phyloP scores from a whole-genome alignment of 1,139 yeast species.

The Sugiyamaella neomexicana region DNA sequence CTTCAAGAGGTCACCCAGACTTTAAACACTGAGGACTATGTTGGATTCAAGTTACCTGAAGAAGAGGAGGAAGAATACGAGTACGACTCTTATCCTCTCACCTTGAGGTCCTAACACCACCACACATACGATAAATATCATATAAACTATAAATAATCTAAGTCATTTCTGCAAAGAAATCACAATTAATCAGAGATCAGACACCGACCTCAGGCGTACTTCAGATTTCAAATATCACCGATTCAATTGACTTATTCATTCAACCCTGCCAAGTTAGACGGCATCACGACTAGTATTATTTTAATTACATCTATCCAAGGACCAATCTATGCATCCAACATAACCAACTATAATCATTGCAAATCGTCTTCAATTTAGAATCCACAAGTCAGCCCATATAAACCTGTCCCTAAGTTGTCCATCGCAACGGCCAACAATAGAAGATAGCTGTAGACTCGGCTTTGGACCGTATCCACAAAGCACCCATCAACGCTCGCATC shows the following conservation, averaged over 20 bases:
- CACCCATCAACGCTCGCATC: not conserved
- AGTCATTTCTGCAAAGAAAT: not conserved
- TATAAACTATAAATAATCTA: not conserved
- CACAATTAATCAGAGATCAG: not conserved
- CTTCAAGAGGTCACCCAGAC: slow-evolving; percentile 80
- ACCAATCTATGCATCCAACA: slow-evolving; percentile 31
- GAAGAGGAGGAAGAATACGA: slow-evolving; percentile 47
- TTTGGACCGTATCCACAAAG: slow-evolving; percentile 30
- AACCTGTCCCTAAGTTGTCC: slow-evolving; percentile 32
- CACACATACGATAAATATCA: too few species aligned
- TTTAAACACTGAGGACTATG: slow-evolving; percentile 77
- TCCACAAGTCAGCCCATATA: slow-evolving; percentile 32
- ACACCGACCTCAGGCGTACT: slow-evolving; percentile 8
- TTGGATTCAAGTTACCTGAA: slow-evolving; percentile 70
- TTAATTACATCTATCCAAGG: slow-evolving; percentile 29
- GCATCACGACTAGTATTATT: slow-evolving; percentile 28
- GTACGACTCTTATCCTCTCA: slow-evolving; percentile 26
- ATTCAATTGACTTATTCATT: slow-evolving; percentile 19
- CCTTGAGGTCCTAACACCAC: slow-evolving; percentile 20
- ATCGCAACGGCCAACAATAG: slow-evolving; percentile 37
- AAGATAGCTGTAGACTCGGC: slow-evolving; percentile 28
- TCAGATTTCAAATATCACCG: slow-evolving; percentile 17
- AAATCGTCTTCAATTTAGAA: slow-evolving; percentile 38
- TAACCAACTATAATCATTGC: slow-evolving; percentile 26
- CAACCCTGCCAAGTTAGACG: slow-evolving; percentile 24